Conservation (phyloP, 2,329 filamentous ascomycete genomes). For the Colletotrichum tamarilloi region DNA sequence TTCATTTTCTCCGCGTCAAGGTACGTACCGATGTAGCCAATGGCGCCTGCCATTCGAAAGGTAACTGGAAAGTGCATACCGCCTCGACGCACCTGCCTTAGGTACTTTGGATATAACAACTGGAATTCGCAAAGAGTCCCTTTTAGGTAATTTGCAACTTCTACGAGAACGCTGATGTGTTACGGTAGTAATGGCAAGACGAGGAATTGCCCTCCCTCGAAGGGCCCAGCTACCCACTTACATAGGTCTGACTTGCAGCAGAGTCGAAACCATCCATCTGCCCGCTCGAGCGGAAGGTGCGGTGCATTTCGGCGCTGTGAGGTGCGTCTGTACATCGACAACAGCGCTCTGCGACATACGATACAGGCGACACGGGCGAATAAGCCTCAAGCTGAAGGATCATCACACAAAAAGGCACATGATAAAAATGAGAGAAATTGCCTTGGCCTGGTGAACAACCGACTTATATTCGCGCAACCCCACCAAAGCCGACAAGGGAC, state of each 20-base stretch:
- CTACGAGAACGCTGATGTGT: background rate
- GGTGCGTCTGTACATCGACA: conserved; percentile 16
- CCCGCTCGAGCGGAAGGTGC: conserved; percentile 12
- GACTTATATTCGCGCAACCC: conserved; percentile 51
- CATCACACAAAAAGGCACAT: conserved; percentile 7
- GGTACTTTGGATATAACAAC: background rate
- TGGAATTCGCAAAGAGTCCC: background rate
- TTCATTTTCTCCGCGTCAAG: conserved; percentile 4
- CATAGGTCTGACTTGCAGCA: background rate
- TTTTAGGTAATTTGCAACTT: background rate
- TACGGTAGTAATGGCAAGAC: background rate
- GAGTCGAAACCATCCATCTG: conserved; percentile 2
- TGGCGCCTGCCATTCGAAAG: background rate
- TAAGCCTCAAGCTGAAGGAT: background rate
- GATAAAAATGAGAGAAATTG: conserved; percentile 3
- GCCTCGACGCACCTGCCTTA: background rate
- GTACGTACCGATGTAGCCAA: conserved; percentile 1
- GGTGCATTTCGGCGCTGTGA: background rate
- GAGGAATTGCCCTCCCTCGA: background rate
- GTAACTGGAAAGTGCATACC: background rate
- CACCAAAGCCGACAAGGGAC: conserved; percentile 38
- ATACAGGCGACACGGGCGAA: conserved; percentile 8
- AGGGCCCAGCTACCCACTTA: background rate
- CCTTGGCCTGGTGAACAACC: conserved; percentile 27
- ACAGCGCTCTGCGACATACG: conserved; percentile 3